Evolutionary conservation across 306 rosid genomes (phyloP).

Genomic region (Medicago ruthenica): DNA sequence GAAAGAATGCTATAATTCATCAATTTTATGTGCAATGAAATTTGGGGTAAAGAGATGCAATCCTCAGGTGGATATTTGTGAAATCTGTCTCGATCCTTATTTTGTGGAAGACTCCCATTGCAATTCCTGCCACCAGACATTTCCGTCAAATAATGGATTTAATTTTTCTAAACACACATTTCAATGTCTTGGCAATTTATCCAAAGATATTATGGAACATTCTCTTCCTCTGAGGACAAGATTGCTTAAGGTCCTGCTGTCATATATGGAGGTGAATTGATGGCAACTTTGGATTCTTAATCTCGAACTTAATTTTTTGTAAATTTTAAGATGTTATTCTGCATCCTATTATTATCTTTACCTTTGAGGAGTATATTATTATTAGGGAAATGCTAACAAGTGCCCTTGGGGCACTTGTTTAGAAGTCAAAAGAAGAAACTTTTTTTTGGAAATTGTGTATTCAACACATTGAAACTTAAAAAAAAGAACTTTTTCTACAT

Average conservation of each 20-base stretch:
- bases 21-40: slow-evolving; percentile 70
- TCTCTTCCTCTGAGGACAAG: slow-evolving; percentile 76
- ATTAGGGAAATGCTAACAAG: no score
- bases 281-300: slow-evolving; percentile 34
- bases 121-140: slow-evolving; percentile 76
- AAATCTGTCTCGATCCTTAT: slow-evolving; percentile 67
- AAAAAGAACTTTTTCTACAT: no score
- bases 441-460: no score
- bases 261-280: slow-evolving; percentile 78
- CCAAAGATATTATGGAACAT: slow-evolving; percentile 57
- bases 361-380: slow-evolving; percentile 15
- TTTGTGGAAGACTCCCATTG: slow-evolving; percentile 80
- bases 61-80: slow-evolving; percentile 71
- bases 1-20: slow-evolving; percentile 78
- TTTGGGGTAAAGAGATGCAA: slow-evolving; percentile 76
- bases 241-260: slow-evolving; percentile 76
- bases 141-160: slow-evolving; percentile 53
- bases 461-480: no score
- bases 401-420: no score
- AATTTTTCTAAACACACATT: slow-evolving; percentile 63
- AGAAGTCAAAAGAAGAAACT: no score
- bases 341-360: slow-evolving; percentile 11
- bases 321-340: slow-evolving; percentile 27
- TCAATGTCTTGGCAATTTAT: slow-evolving; percentile 67
- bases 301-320: neutral